Percentiles rank a stretch among this genome's conserved stretches.
Conservation (phyloP, 176 grass and related monocot genomes). For the Zizania latifolia region DNA sequence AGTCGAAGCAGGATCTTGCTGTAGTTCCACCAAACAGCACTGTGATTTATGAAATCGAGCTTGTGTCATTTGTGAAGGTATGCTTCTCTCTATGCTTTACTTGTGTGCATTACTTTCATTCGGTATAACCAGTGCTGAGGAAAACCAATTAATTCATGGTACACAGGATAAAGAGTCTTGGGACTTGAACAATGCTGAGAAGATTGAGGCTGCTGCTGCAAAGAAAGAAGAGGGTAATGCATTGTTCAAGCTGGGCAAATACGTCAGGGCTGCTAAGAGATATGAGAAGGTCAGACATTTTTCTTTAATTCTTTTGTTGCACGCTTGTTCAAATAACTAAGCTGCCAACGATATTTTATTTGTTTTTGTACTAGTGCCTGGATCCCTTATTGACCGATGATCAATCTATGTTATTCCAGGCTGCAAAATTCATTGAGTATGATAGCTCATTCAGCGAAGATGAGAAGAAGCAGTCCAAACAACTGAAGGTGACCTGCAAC, state of each 20-base stretch:
- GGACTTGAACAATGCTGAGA: conserved; percentile 90
- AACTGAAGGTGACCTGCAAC: conserved; percentile 81
- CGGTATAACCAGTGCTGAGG: neutral
- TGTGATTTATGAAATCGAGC: conserved; percentile 77
- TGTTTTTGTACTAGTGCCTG: too few relatives aligned
- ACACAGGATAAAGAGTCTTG: conserved; percentile 90
- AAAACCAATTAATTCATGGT: conserved; percentile 8
- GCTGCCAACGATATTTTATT: neutral
- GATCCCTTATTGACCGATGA: neutral
- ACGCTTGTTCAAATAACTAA: neutral
- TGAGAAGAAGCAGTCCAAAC: conserved; percentile 87
- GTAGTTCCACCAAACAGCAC: conserved; percentile 77
- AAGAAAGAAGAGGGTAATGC: conserved; percentile 95
- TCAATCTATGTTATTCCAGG: conserved; percentile 37
- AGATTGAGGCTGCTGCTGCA: conserved; percentile 70
- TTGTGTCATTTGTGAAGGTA: conserved; percentile 93
- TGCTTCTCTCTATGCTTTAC: neutral
- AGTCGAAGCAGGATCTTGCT: conserved; percentile 78
- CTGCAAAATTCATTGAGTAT: conserved; percentile 67
- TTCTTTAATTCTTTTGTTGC: neutral
- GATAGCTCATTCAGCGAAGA: conserved; percentile 87
- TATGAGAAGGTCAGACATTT: conserved; percentile 74
- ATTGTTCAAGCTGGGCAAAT: conserved; percentile 78
- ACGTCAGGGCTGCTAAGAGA: conserved; percentile 66
- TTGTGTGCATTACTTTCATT: neutral